phyloP scores from a whole-genome alignment of 2,329 filamentous ascomycete genomes.

The Calonectria crousiana region DNA sequence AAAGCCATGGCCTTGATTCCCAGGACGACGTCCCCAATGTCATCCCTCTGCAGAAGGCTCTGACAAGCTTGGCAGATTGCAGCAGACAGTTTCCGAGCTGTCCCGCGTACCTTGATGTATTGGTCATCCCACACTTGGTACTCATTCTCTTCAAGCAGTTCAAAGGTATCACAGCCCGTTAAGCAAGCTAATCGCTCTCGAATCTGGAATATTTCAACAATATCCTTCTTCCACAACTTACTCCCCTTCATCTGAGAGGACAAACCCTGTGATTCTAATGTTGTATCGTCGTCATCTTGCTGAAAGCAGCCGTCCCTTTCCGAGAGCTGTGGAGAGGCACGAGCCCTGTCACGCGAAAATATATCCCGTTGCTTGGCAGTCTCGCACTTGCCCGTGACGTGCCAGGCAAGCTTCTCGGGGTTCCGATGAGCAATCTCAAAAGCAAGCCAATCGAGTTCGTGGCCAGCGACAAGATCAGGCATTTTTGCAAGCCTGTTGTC shows the following conservation, averaged over 20 bases:
- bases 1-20: background rate
- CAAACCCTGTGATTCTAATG: background rate
- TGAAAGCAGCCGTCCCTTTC: background rate
- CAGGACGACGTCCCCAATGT: background rate
- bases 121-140: background rate
- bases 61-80: conserved; percentile 2
- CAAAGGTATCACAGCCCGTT: background rate
- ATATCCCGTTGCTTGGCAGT: background rate
- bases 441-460: conserved; percentile 1
- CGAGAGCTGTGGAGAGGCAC: background rate
- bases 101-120: background rate
- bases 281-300: background rate
- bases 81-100: background rate
- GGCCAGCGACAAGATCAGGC: background rate
- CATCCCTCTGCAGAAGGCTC: background rate
- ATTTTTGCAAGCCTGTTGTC: conserved; percentile 1
- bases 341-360: background rate
- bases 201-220: background rate
- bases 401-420: background rate
- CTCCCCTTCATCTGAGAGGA: background rate
- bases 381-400: background rate
- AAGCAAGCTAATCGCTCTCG: background rate
- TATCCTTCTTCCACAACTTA: background rate
- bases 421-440: background rate
- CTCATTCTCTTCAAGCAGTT: background rate